A percentile compares a stretch with the other conserved stretches of the same genome.
Conservation (phyloP, 495 filamentous ascomycete species). For the Aspergillus taichungensis region DNA sequence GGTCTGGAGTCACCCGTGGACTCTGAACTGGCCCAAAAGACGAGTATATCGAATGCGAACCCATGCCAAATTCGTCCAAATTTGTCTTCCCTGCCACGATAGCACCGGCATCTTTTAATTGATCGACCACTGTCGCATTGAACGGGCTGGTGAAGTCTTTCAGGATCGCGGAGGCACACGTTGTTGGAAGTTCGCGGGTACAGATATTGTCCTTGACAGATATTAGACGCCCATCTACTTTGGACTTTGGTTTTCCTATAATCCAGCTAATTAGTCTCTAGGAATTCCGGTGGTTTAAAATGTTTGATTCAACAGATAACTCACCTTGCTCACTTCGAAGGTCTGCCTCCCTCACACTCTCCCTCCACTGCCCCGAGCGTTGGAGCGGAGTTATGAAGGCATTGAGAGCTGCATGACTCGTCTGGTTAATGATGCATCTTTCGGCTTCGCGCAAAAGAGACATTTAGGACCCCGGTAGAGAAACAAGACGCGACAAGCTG, state of each 20-base stretch:
- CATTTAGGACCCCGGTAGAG: conserved; percentile 22
- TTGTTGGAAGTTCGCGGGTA: conserved; percentile 59
- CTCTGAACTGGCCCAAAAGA: conserved; percentile 58
- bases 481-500: background rate
- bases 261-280: background rate
- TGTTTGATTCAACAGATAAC: background rate
- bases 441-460: conserved; percentile 43
- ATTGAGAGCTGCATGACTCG: conserved; percentile 30
- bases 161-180: conserved; percentile 74
- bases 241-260: conserved; percentile 25
- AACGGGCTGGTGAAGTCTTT: conserved; percentile 64
- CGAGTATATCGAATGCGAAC: conserved; percentile 76
- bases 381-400: conserved; percentile 36
- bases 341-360: conserved; percentile 32
- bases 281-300: no score
- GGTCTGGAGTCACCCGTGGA: conserved; percentile 13
- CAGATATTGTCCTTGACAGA: conserved; percentile 90
- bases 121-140: conserved; percentile 70
- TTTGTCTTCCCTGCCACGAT: conserved; percentile 74
- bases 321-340: conserved; percentile 29
- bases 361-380: conserved; percentile 24
- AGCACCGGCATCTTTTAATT: conserved; percentile 56
- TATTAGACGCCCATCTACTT: conserved; percentile 48
- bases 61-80: conserved; percentile 98
- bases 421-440: conserved; percentile 40